Evolutionary conservation across 495 filamentous ascomycete genomes (phyloP).

Genomic region (Pseudoneurospora amorphoporcata): DNA sequence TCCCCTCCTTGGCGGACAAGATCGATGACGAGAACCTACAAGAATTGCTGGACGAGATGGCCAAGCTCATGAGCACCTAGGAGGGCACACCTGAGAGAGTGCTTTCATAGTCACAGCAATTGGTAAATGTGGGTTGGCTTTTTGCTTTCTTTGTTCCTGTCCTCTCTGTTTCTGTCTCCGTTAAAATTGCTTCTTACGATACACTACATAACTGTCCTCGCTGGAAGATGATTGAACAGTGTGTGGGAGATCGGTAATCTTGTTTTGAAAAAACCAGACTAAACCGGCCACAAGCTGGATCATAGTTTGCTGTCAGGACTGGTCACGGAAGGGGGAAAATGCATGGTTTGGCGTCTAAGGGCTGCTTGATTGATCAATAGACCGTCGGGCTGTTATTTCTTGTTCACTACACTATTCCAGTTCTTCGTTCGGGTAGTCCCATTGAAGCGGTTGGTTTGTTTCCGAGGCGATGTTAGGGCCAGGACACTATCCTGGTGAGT

Average conservation of each 20-base stretch:
- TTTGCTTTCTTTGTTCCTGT: not conserved
- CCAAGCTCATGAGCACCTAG: constrained; percentile 45
- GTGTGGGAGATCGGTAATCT: not conserved
- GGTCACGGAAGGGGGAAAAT: not conserved
- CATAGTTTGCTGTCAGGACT: not conserved
- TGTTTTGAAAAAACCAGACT: not conserved
- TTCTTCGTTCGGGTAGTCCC: not conserved
- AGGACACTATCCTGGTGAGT: not conserved
- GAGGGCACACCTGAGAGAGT: not conserved
- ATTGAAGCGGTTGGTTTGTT: not conserved
- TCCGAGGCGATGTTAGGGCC: not conserved
- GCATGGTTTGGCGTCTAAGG: not conserved
- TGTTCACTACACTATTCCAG: not conserved
- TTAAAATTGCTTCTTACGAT: not conserved
- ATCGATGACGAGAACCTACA: constrained; percentile 79
- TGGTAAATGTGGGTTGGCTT: not conserved
- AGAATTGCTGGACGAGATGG: constrained; percentile 81
- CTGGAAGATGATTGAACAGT: not conserved
- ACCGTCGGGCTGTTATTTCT: not conserved
- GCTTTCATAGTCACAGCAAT: not conserved
- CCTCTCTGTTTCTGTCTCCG: not conserved
- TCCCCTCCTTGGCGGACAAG: constrained; percentile 81
- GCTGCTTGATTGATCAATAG: not conserved
- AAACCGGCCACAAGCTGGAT: not conserved
- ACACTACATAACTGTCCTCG: not conserved